Conservation (phyloP, 495 filamentous ascomycete genomes). For the Rostrohypoxylon terebratum region DNA sequence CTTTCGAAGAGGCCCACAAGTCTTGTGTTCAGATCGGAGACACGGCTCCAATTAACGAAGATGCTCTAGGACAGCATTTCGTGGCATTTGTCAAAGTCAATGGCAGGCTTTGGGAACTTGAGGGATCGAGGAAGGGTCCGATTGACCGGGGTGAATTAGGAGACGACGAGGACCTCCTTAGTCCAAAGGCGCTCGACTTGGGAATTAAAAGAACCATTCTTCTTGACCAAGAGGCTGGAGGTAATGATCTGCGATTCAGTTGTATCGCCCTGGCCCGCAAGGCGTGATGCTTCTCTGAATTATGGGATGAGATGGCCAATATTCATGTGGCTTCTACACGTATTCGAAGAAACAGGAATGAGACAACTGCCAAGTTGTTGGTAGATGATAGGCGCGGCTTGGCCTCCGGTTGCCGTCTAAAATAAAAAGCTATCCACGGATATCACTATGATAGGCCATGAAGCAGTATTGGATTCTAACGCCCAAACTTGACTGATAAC, state of each 20-base stretch:
- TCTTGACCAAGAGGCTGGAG: slow-evolving; percentile 56
- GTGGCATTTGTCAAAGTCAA: slow-evolving; percentile 79
- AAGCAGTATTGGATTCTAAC: background rate
- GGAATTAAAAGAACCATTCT: slow-evolving; percentile 69
- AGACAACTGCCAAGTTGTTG: background rate
- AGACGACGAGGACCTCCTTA: slow-evolving; percentile 76
- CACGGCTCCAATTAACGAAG: slow-evolving; percentile 63
- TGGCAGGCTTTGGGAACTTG: slow-evolving; percentile 83
- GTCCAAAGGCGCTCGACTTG: slow-evolving; percentile 70
- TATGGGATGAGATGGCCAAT: background rate
- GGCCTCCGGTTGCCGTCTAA: background rate
- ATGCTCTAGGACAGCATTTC: slow-evolving; percentile 71
- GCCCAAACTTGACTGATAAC: background rate
- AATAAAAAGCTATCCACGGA: background rate
- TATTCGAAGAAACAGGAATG: background rate
- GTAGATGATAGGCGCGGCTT: slow-evolving; percentile 4
- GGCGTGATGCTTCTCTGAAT: background rate
- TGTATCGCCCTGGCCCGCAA: slow-evolving; percentile 63
- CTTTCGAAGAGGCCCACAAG: slow-evolving; percentile 76
- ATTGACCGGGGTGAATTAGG: slow-evolving; percentile 72
- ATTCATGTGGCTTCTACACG: background rate
- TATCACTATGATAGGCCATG: background rate
- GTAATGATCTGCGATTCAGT: slow-evolving; percentile 65
- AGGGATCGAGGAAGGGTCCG: slow-evolving; percentile 78
- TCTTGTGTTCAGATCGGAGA: slow-evolving; percentile 75